These are phyloP conservation scores for Trypanosoma rangeli DNA, from an alignment of 208 protist species.

Conservation along the genomic window DNA sequence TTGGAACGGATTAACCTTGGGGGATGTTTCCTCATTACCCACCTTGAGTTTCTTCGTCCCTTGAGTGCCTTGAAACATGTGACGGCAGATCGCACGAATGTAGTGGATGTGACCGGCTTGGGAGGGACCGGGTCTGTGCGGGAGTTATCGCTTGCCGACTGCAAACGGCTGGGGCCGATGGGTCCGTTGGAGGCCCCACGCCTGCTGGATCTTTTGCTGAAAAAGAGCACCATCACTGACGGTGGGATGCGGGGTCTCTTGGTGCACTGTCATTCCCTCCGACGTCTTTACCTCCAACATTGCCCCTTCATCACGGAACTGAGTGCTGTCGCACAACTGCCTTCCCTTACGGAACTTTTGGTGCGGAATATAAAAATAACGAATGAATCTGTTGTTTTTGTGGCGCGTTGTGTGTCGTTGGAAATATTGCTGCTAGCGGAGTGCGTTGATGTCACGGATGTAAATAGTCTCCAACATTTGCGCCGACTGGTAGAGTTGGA, in stretches of 20 bases:
- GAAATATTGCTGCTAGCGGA: slow-evolving; percentile 49
- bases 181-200: slow-evolving; percentile 5
- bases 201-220: slow-evolving; percentile 20
- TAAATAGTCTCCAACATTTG: slow-evolving; percentile 46
- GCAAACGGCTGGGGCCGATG: slow-evolving; percentile 12
- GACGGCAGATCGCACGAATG: slow-evolving; percentile 25
- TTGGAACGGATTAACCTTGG: slow-evolving; percentile 26
- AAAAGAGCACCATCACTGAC: slow-evolving; percentile 22
- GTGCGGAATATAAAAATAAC: slow-evolving; percentile 43
- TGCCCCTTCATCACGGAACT: slow-evolving; percentile 47
- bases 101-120: slow-evolving; percentile 20
- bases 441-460: slow-evolving; percentile 53
- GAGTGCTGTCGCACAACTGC: slow-evolving; percentile 28
- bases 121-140: slow-evolving; percentile 1
- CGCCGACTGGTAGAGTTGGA: slow-evolving; percentile 44
- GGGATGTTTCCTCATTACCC: slow-evolving; percentile 22
- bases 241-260: slow-evolving; percentile 10
- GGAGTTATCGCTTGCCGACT: slow-evolving; percentile 20
- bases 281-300: slow-evolving; percentile 48
- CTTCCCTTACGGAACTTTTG: slow-evolving; percentile 39
- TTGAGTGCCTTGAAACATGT: slow-evolving; percentile 14
- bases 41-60: slow-evolving; percentile 24
- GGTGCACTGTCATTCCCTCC: slow-evolving; percentile 16
- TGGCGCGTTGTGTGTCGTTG: slow-evolving; percentile 41
- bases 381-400: slow-evolving; percentile 38